Evolutionary conservation across 352 stramenopile genomes (phyloP), one percentile per base, ranked within the genome.

Genomic region (Globisporangium abappressorium): DNA sequence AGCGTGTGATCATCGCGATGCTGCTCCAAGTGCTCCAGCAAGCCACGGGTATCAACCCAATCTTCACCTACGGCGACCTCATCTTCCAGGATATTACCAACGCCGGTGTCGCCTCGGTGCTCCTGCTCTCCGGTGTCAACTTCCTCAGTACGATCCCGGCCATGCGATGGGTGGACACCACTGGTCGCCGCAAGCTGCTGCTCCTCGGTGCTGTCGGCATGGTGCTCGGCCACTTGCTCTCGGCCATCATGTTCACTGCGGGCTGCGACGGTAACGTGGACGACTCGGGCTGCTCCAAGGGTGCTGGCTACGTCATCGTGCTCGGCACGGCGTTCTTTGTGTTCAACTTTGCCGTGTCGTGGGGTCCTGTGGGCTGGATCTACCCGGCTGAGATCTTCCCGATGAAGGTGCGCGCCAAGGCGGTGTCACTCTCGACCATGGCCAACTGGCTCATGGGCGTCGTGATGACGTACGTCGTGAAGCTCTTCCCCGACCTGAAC

Each of bases 311-410:
- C 61, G 67, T 84, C 64, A 82, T 87, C 47, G 72, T 79, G 18
- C 14, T 82, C 36, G 64, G 69, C 53, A 66, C 76, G 41, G 68
- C 68, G 53, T 81, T 87, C 69, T 82, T 82, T 63, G 63, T 80
- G 2, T 82, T 82, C 69, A 80, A 82, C 71, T 87, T 84, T 62
- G 79, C 79, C 63, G 80, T 82, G 58, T 75, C 68, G 20, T 84
- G 76, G 79, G 79, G 79, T 14, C 75, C 79, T 43, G 64, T 85
- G 34, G 75, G 73, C 55, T 85, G 79, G 79, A 81, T 87, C 55
- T 82, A 84, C 62, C 75, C 79, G 0, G 65, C 78, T 28, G 79
- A 87, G 69, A 81, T 83, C 38, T 86, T 85, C 66, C 72, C 77
- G 18, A 62, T 87, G 20, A 72, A 72, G 20, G 74, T 86, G 11